Conservation (phyloP, 768 basidiomycete species). For the Piloderma croceum region DNA sequence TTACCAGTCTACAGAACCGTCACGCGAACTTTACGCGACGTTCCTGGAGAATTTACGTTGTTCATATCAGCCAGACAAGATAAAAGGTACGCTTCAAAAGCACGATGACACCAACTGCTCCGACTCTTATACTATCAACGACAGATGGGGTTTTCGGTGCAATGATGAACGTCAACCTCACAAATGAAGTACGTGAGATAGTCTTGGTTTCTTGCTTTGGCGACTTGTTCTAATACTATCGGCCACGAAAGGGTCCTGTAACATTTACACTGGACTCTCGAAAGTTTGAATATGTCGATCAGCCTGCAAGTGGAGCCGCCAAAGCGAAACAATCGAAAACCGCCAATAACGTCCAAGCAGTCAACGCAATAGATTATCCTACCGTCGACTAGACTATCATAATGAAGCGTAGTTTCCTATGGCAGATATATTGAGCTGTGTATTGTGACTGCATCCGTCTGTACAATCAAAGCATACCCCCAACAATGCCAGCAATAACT, state of each 20-base stretch:
- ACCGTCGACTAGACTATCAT: too few relatives aligned
- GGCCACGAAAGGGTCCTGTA: constrained; percentile 60
- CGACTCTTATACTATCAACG: neutral
- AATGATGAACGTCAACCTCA: constrained; percentile 89
- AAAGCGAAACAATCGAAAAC: too few relatives aligned
- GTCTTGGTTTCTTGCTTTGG: constrained; percentile 3
- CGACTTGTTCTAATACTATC: constrained; percentile 2
- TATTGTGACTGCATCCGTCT: neutral
- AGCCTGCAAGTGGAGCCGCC: neutral
- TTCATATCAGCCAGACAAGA: constrained; percentile 66
- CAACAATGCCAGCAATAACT: constrained; percentile 55
- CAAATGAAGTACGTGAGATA: constrained; percentile 65
- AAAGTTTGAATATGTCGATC: constrained; percentile 61
- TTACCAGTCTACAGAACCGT: constrained; percentile 57
- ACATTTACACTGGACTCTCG: constrained; percentile 82
- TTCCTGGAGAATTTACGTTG: constrained; percentile 66
- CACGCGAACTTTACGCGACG: constrained; percentile 61
- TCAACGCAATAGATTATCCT: too few relatives aligned
- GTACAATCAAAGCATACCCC: constrained; percentile 57
- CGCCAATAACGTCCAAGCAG: too few relatives aligned
- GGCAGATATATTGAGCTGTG: neutral
- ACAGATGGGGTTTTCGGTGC: constrained; percentile 91
- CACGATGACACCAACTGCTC: neutral
- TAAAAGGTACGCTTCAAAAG: constrained; percentile 58
- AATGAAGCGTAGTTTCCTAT: too few relatives aligned